Percentiles rank a stretch among this genome's conserved stretches.
phyloP scores from a whole-genome alignment of 371 early-diverging fungal species.

The Mortierella sp. region DNA sequence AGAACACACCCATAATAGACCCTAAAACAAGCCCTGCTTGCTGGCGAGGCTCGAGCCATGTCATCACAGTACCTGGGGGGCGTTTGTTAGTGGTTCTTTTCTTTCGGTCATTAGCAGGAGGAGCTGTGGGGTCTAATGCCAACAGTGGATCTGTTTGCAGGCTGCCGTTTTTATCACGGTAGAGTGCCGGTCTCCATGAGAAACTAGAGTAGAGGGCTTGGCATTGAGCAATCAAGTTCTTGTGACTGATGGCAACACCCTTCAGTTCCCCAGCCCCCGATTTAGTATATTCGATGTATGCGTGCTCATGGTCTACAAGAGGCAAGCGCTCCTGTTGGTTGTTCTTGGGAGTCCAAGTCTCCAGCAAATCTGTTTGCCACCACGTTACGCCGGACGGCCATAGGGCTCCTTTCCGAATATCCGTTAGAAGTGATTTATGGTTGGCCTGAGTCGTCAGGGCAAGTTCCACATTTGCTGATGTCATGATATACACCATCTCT shows the following conservation, averaged over 20 bases:
- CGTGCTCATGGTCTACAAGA: conserved; percentile 61
- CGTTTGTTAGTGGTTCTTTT: neutral
- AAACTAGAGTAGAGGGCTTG: conserved; percentile 40
- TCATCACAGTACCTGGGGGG: conserved; percentile 66
- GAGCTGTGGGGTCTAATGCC: conserved; percentile 14
- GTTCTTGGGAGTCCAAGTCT: conserved; percentile 67
- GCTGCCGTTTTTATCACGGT: conserved; percentile 31
- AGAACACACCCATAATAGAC: conserved; percentile 74
- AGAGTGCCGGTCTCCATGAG: conserved; percentile 40
- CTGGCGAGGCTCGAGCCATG: conserved; percentile 81
- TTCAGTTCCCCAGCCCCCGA: conserved; percentile 85
- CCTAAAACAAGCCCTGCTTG: conserved; percentile 83
- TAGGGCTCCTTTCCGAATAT: conserved; percentile 66
- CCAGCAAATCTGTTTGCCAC: conserved; percentile 83
- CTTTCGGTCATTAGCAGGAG: conserved; percentile 25
- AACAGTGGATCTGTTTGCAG: conserved; percentile 31
- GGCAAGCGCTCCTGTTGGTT: conserved; percentile 55
- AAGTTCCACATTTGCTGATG: conserved; percentile 72
- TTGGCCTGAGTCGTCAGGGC: conserved; percentile 87
- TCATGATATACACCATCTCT: conserved; percentile 81
- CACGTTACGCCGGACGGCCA: conserved; percentile 76
- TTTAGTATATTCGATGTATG: conserved; percentile 88
- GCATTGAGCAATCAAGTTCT: conserved; percentile 82
- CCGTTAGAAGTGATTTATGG: conserved; percentile 74
- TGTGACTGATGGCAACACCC: conserved; percentile 84